phyloP scores from a whole-genome alignment of 495 filamentous ascomycete genomes.

The Lepraria neglecta region DNA sequence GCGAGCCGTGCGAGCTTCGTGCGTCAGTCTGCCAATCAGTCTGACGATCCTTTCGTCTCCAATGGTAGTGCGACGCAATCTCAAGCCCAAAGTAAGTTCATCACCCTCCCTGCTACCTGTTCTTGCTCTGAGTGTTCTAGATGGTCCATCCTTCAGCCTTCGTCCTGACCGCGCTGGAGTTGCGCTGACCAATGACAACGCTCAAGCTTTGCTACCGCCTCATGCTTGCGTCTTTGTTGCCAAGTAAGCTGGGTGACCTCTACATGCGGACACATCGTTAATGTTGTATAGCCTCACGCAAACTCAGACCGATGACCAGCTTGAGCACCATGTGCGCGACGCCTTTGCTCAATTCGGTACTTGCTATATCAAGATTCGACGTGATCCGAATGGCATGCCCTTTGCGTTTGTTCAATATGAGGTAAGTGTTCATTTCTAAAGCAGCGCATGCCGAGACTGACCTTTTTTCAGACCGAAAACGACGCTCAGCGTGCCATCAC shows the following conservation, averaged over 20 bases:
- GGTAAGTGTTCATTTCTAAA: constrained; percentile 33
- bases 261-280: not conserved
- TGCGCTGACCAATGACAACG: constrained; percentile 40
- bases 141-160: constrained; percentile 10
- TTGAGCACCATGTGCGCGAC: constrained; percentile 47
- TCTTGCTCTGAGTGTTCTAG: not conserved
- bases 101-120: not conserved
- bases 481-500: constrained; percentile 46
- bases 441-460: constrained; percentile 25
- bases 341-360: constrained; percentile 48
- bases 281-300: constrained; percentile 31
- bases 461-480: constrained; percentile 28
- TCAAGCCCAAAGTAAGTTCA: constrained; percentile 11
- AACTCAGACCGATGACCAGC: constrained; percentile 41
- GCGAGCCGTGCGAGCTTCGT: constrained; percentile 7
- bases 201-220: constrained; percentile 50
- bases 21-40: constrained; percentile 7
- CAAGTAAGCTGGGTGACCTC: constrained; percentile 43
- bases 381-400: constrained; percentile 51
- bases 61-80: constrained; percentile 1
- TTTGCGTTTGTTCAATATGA: constrained; percentile 59
- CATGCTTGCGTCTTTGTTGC: constrained; percentile 58
- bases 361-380: constrained; percentile 57
- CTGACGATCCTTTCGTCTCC: constrained; percentile 26
- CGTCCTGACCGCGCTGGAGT: constrained; percentile 26